A percentile compares a stretch with the other conserved stretches of the same genome.
Conservation (phyloP, 169 alveolate genomes). For the Plasmodium adleri region DNA sequence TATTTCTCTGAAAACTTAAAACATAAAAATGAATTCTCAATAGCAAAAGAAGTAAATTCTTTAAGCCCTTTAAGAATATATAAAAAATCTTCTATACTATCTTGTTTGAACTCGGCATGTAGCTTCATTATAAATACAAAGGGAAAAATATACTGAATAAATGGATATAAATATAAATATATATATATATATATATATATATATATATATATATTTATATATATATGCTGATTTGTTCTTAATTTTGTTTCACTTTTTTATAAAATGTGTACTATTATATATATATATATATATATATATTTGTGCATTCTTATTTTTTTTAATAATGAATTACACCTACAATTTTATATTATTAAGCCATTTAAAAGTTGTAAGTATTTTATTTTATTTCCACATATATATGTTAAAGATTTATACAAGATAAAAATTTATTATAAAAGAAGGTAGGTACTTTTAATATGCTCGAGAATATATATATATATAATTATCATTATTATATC, state of each 20-base stretch:
- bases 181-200: background rate
- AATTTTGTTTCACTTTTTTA: background rate
- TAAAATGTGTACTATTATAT: background rate
- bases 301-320: too few species aligned
- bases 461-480: too few species aligned
- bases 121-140: conserved; percentile 25
- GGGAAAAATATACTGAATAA: background rate
- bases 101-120: conserved; percentile 74
- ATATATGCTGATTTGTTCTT: background rate
- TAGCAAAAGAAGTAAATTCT: conserved; percentile 63
- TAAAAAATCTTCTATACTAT: conserved; percentile 56
- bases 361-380: too few species aligned
- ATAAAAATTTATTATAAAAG: too few species aligned
- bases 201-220: background rate
- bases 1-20: conserved; percentile 72
- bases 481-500: too few species aligned
- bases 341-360: too few species aligned
- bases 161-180: too few species aligned
- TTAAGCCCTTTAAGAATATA: conserved; percentile 53
- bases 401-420: too few species aligned
- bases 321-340: too few species aligned
- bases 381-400: too few species aligned
- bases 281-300: too few species aligned
- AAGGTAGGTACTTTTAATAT: too few species aligned
- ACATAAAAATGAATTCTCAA: conserved; percentile 55